A percentile compares a stretch with the other conserved stretches of the same genome.
These are phyloP conservation scores for Lactarius quietus DNA, from an alignment of 768 basidiomycete species.

Conservation along the genomic window DNA sequence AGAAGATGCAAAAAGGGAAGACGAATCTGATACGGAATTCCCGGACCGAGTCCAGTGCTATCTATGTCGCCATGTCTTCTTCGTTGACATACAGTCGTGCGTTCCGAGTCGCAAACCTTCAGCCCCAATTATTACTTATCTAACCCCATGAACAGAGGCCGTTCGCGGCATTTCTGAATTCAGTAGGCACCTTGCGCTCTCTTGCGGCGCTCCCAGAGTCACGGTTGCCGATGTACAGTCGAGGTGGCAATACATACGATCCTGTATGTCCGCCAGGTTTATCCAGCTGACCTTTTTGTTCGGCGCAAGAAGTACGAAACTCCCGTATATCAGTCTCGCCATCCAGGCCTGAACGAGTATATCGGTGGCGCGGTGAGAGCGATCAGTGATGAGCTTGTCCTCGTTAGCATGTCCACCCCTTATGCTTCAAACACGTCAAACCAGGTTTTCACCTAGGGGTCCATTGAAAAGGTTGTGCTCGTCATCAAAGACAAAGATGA, in stretches of 20 bases:
- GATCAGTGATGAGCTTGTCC: slow-evolving; percentile 69
- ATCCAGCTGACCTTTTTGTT: slow-evolving; percentile 84
- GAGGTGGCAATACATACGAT: slow-evolving; percentile 93
- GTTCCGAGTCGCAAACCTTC: slow-evolving; percentile 13
- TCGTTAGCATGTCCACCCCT: slow-evolving; percentile 38
- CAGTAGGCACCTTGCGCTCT: slow-evolving; percentile 42
- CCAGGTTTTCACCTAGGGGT: slow-evolving; percentile 48
- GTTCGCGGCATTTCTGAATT: slow-evolving; percentile 67
- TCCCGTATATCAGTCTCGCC: slow-evolving; percentile 90
- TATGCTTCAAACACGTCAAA: neutral
- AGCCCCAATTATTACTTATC: slow-evolving; percentile 29
- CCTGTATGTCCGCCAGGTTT: slow-evolving; percentile 85
- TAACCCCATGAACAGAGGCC: slow-evolving; percentile 39
- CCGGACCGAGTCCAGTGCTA: slow-evolving; percentile 9
- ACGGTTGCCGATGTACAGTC: slow-evolving; percentile 45
- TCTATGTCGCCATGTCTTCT: neutral
- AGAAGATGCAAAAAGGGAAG: neutral
- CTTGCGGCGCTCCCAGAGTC: neutral
- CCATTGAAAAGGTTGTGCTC: slow-evolving; percentile 73
- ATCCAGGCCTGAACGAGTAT: slow-evolving; percentile 84
- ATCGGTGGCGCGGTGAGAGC: slow-evolving; percentile 85
- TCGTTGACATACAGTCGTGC: slow-evolving; percentile 35
- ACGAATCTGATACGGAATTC: neutral
- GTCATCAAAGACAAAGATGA: slow-evolving; percentile 83
- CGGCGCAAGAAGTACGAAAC: slow-evolving; percentile 87